Percentiles rank a stretch among this genome's conserved stretches.
Conservation (phyloP, 768 basidiomycete genomes). For the Suillus cothurnatus region DNA sequence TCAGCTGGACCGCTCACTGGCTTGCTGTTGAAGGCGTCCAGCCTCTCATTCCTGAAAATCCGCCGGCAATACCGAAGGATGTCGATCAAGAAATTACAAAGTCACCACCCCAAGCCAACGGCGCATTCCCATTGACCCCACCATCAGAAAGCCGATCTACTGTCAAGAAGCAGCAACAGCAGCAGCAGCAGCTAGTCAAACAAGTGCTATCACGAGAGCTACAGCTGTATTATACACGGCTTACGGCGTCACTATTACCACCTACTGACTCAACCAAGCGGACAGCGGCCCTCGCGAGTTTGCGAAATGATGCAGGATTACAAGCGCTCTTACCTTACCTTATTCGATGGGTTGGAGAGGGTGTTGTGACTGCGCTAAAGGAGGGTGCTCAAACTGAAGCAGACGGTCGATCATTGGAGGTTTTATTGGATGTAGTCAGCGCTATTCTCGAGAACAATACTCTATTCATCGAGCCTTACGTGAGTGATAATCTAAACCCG, state of each 20-base stretch:
- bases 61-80: constrained; percentile 75
- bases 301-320: constrained; percentile 88
- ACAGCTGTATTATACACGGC: constrained; percentile 90
- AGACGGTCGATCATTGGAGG: constrained; percentile 75
- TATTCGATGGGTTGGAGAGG: constrained; percentile 93
- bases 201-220: constrained; percentile 92
- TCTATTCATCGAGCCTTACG: constrained; percentile 95
- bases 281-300: constrained; percentile 85
- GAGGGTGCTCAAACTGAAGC: constrained; percentile 53
- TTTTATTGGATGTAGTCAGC: constrained; percentile 81
- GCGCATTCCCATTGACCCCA: constrained; percentile 30
- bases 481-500: constrained; percentile 43
- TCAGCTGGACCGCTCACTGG: constrained; percentile 95
- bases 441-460: constrained; percentile 86
- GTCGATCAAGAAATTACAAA: constrained; percentile 37
- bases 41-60: constrained; percentile 95
- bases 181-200: constrained; percentile 80
- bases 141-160: constrained; percentile 27
- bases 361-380: constrained; percentile 66
- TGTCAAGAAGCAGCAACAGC: constrained; percentile 47
- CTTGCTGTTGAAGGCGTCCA: constrained; percentile 98
- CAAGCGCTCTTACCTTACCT: constrained; percentile 92
- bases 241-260: constrained; percentile 83
- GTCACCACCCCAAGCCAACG: constrained; percentile 27
- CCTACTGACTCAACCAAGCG: constrained; percentile 72